phyloP scores from a whole-genome alignment of 169 alveolate species.

The Amoebophrya sp. region DNA sequence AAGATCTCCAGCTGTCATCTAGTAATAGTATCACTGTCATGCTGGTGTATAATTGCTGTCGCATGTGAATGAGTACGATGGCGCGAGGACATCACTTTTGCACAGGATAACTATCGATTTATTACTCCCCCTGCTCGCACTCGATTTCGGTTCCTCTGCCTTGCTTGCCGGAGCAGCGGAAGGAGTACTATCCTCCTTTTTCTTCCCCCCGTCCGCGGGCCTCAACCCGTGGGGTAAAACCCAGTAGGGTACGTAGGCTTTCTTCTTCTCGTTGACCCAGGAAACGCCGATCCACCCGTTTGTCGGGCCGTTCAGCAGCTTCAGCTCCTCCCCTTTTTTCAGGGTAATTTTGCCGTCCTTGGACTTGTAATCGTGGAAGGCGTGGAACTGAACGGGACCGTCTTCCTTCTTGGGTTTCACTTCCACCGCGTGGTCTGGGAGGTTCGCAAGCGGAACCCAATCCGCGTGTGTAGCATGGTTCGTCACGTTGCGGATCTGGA shows the following conservation, averaged over 20 bases:
- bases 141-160: too few species aligned
- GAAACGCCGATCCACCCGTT: neutral
- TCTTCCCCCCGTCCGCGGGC: neutral
- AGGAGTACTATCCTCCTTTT: too few species aligned
- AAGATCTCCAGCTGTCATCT: too few species aligned
- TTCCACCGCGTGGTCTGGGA: neutral
- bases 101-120: too few species aligned
- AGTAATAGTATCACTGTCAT: too few species aligned
- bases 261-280: neutral
- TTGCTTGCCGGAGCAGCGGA: too few species aligned
- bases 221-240: neutral
- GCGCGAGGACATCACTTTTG: too few species aligned
- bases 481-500: neutral
- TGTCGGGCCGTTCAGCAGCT: neutral
- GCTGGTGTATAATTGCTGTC: too few species aligned
- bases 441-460: neutral
- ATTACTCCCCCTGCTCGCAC: too few species aligned
- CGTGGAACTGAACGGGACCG: neutral
- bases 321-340: neutral
- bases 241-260: slow-evolving; percentile 10
- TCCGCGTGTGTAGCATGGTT: neutral
- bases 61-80: too few species aligned
- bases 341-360: neutral
- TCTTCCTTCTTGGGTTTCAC: neutral
- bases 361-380: neutral